A percentile compares a stretch with the other conserved stretches of the same genome.
Conservation (phyloP, 2,329 filamentous ascomycete species). For the Phyllosticta citribraziliensis region DNA sequence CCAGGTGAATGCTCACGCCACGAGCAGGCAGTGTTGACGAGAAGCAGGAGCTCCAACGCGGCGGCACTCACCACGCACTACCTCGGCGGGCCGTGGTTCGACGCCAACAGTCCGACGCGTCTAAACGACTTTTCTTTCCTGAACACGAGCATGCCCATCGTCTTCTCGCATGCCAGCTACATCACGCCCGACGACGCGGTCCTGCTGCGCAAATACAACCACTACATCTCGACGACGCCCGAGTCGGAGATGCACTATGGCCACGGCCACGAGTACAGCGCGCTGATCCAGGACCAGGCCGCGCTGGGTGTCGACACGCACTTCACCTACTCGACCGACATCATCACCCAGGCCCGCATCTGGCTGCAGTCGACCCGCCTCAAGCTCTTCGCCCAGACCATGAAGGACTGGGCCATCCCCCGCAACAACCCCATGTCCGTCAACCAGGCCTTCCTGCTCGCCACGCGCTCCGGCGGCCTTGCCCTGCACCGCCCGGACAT, state of each 20-base stretch:
- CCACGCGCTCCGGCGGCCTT: conserved; percentile 43
- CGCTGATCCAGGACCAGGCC: conserved; percentile 41
- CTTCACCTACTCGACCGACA: conserved; percentile 42
- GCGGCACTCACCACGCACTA: conserved; percentile 34
- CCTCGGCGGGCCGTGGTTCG: conserved; percentile 16
- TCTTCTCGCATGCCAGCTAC: conserved; percentile 44
- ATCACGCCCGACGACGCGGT: conserved; percentile 31
- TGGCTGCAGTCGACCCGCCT: conserved; percentile 43
- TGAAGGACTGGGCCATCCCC: conserved; percentile 36
- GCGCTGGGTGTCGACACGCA: conserved; percentile 47
- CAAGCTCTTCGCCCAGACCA: conserved; percentile 29
- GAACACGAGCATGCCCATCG: conserved; percentile 37
- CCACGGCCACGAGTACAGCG: conserved; percentile 37
- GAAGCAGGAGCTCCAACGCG: conserved; percentile 12
- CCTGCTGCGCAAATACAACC: conserved; percentile 40
- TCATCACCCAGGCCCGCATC: conserved; percentile 38
- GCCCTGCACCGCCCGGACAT: conserved; percentile 44
- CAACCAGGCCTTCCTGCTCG: conserved; percentile 46
- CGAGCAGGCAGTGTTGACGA: background rate
- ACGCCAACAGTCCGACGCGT: conserved; percentile 30
- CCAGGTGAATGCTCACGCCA: background rate
- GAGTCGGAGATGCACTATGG: conserved; percentile 52
- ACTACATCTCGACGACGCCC: conserved; percentile 48
- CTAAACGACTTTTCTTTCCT: conserved; percentile 31
- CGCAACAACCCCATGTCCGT: conserved; percentile 42